A percentile compares a stretch with the other conserved stretches of the same genome.
phyloP scores from a whole-genome alignment of 2,329 filamentous ascomycete species.

The Neurospora crassa region DNA sequence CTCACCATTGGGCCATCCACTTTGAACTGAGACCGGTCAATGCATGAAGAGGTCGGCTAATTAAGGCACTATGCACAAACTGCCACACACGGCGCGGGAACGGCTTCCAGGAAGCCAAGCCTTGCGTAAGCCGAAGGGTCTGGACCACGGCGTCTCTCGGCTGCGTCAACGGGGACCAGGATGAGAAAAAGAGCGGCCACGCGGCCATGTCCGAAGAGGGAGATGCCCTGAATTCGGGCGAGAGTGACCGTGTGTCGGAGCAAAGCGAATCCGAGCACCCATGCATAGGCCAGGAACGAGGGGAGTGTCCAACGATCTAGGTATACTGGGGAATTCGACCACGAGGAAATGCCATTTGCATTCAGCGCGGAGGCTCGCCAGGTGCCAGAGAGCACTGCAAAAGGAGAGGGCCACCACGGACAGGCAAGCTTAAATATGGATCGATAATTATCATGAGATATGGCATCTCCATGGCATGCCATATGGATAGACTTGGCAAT shows the following conservation, averaged over 20 bases:
- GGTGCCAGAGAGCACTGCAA: not conserved
- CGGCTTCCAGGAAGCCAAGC: conserved; percentile 3
- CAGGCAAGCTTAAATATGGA: not conserved
- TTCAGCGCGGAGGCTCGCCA: not conserved
- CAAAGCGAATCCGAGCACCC: not conserved
- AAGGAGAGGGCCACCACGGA: not conserved
- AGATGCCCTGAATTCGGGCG: conserved; percentile 8
- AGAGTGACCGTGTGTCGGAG: not conserved
- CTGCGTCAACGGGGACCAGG: conserved; percentile 9
- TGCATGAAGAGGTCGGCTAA: conserved; percentile 12
- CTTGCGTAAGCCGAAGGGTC: conserved; percentile 5
- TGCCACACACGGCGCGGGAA: conserved; percentile 5
- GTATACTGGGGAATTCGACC: not conserved
- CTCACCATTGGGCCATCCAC: not conserved
- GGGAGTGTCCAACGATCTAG: not conserved
- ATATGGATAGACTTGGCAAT: not conserved
- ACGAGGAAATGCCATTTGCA: not conserved
- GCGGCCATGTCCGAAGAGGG: conserved; percentile 14
- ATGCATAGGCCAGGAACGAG: not conserved
- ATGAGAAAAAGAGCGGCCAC: conserved; percentile 10
- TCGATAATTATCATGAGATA: not conserved
- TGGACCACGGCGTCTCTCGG: conserved; percentile 1
- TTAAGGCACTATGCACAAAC: conserved; percentile 11
- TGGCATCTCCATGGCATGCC: not conserved
- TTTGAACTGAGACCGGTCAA: conserved; percentile 9